phyloP scores from a whole-genome alignment of 306 rosid species.

The Cucumis cinereus region DNA sequence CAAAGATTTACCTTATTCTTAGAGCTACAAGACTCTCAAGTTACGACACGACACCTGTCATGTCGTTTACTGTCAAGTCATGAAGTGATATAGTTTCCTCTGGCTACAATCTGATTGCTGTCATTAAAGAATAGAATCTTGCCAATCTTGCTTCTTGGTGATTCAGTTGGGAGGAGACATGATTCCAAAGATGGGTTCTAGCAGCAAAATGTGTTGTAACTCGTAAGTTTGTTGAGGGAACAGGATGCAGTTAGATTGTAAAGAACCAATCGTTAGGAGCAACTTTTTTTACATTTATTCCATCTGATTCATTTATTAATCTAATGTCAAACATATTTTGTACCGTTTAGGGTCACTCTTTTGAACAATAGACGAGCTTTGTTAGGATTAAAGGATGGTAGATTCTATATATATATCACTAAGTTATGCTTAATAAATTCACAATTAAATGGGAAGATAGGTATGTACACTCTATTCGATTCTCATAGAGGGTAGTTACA shows the following conservation, averaged over 20 bases:
- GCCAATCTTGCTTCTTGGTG: neutral
- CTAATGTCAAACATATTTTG: neutral
- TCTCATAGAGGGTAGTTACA: too few relatives aligned
- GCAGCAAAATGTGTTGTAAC: neutral
- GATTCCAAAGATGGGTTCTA: neutral
- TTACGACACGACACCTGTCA: neutral
- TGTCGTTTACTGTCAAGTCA: neutral
- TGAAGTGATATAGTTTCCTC: neutral
- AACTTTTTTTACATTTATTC: neutral
- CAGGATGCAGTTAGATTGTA: neutral
- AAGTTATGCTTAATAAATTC: too few relatives aligned
- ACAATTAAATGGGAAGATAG: too few relatives aligned
- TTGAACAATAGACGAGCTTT: neutral
- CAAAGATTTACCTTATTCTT: neutral
- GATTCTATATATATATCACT: neutral
- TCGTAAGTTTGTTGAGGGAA: neutral
- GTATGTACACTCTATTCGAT: too few relatives aligned
- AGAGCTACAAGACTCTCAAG: neutral
- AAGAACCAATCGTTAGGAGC: neutral
- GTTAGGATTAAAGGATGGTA: neutral
- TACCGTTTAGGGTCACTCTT: too few relatives aligned
- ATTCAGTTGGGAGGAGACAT: neutral
- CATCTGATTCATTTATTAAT: neutral
- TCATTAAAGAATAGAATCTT: neutral
- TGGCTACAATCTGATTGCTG: neutral